Base-by-base conservation (phyloP, 345 rosid genomes). In the Boechera stricta region DNA sequence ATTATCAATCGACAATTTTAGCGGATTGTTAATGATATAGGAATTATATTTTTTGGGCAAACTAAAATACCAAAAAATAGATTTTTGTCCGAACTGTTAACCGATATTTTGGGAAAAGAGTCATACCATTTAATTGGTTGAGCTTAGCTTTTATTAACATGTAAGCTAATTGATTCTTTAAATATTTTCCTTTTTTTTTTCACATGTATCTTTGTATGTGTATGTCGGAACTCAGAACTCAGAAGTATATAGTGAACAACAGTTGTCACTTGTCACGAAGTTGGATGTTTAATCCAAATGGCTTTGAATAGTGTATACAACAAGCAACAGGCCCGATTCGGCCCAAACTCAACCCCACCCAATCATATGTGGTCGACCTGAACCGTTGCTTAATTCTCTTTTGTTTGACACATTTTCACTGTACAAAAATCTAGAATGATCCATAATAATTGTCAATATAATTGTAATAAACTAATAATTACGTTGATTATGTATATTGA, bases 31-130 rank as follows among this genome's bases (percentile, higher is more conserved):
- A 69, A 33, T 32, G 45, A 69, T 3, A 4, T 61, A 77, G 58
- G 70, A 29, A 15, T 29, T 38, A 0, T 31, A 4, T 28, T 41
- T 29, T 59, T 16, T 36, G 28, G 51, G 41, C 15, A 45, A 67
- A 36, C 53, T 57, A 58, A 13, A 56, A 56, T 47, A 56, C 39
- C 71, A 10, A 48, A 58, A 59, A 39, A 67, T 76, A 76, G 58
- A 62, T 41, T 42, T 42, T 49, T 33, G 60, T 41, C 53, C 49
- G n/a, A 60, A 69, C 36, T 53, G 64, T 33, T 44, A 15, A 54
- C 51, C 28, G 52, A 32, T 53, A 61, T 57, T 39, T 38, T 58
- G 60, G 32, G n/a, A 21, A 48, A 38, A 31, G 24, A 51, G 66
- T 51, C 7, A 1, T 6, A 2, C 32, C 36, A 35, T 38, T 65